These are phyloP conservation scores for Stentor roeselii DNA, from an alignment of 73 alveolate genomes.

Conservation along the genomic window DNA sequence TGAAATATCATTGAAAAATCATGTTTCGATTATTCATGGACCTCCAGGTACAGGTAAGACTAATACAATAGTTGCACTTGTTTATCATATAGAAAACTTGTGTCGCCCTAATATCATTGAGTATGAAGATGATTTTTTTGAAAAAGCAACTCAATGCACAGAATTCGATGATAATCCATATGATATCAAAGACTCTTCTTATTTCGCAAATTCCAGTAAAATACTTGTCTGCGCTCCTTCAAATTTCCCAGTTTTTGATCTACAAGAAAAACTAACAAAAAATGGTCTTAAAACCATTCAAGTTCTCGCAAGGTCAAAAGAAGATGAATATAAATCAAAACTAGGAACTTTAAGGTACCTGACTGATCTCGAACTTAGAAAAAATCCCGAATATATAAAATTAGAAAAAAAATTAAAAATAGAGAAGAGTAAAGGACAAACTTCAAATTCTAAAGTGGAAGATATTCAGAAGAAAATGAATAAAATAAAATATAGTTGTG, in stretches of 20 bases:
- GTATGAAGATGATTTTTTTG: no score
- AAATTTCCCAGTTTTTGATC: conserved; percentile 77
- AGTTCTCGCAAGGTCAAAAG: background rate
- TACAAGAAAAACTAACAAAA: background rate
- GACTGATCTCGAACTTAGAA: background rate
- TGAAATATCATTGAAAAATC: conserved; percentile 22
- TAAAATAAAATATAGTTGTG: background rate
- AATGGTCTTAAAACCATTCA: background rate
- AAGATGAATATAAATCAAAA: background rate
- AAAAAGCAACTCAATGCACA: no score
- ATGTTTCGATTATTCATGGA: background rate
- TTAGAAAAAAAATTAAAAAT: background rate
- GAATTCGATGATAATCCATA: no score
- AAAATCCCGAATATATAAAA: background rate
- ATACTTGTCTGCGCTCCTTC: conserved; percentile 99
- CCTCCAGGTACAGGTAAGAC: conserved; percentile 34
- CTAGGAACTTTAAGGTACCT: no score
- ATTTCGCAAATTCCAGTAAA: no score
- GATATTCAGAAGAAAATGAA: background rate
- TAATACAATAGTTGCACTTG: conserved; percentile 6
- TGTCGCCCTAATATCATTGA: no score
- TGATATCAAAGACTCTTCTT: no score
- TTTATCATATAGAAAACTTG: background rate
- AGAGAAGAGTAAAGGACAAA: background rate
- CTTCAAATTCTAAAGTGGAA: background rate